Percentiles rank a stretch among this genome's conserved stretches.
Evolutionary conservation across 2,329 filamentous ascomycete species (phyloP).

Genomic region (Cercospora canescens): DNA sequence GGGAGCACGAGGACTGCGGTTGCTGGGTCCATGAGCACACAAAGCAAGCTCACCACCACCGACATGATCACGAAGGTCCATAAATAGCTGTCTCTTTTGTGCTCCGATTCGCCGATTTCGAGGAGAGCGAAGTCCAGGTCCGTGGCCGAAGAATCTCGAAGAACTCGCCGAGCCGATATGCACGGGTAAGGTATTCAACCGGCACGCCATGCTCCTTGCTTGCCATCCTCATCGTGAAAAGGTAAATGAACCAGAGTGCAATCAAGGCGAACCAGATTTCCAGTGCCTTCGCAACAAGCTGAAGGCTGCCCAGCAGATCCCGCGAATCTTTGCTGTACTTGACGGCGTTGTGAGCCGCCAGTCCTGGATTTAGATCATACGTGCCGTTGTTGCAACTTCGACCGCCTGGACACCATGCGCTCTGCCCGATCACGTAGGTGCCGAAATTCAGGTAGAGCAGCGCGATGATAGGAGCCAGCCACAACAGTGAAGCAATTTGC

Average conservation of each 20-base stretch:
- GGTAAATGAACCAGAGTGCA: slow-evolving; percentile 31
- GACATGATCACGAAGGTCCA: not conserved
- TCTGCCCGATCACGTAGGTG: slow-evolving; percentile 31
- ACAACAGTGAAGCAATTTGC: slow-evolving; percentile 29
- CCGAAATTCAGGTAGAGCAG: slow-evolving; percentile 33
- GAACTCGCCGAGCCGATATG: not conserved
- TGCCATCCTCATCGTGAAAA: slow-evolving; percentile 31
- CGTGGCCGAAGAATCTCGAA: not conserved
- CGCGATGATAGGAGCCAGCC: slow-evolving; percentile 31
- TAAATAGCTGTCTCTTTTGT: not conserved
- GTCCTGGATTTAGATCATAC: not conserved
- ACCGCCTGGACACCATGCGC: slow-evolving; percentile 30
- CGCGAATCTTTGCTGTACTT: not conserved
- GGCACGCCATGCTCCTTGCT: slow-evolving; percentile 28
- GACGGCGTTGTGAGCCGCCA: not conserved
- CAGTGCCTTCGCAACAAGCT: slow-evolving; percentile 34
- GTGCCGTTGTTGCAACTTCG: slow-evolving; percentile 19
- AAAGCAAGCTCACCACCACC: not conserved
- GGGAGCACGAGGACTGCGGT: slow-evolving; percentile 33
- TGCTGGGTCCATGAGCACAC: slow-evolving; percentile 20
- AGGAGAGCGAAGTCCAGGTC: not conserved
- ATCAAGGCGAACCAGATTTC: slow-evolving; percentile 37
- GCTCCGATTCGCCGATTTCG: not conserved
- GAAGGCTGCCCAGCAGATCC: slow-evolving; percentile 32
- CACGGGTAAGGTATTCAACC: slow-evolving; percentile 30